These are phyloP conservation scores for Fusarium virguliforme DNA, from an alignment of 2,329 filamentous ascomycete genomes.

Conservation along the genomic window DNA sequence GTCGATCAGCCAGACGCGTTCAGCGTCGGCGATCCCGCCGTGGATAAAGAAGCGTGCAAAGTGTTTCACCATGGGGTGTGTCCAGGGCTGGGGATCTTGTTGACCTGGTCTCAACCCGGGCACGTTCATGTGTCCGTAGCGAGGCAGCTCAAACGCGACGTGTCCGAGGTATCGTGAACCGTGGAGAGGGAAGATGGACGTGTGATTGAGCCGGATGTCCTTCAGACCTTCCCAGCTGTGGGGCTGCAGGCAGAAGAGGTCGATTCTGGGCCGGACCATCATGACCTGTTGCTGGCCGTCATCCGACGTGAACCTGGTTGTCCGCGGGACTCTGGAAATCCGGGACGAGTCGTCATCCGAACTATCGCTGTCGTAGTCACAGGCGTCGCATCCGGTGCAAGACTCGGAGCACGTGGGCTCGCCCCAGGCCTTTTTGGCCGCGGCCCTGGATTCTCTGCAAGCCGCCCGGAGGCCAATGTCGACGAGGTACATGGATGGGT, in stretches of 20 bases:
- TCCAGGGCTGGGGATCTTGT: not conserved
- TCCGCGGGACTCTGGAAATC: not conserved
- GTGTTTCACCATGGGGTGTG: not conserved
- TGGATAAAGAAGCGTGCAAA: too few species aligned
- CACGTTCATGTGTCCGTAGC: not conserved
- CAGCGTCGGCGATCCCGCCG: not conserved
- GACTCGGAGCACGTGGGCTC: not conserved
- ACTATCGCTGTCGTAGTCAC: not conserved
- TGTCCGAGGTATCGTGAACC: not conserved
- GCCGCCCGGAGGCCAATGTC: slow-evolving; percentile 1
- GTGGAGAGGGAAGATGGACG: not conserved
- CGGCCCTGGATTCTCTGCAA: not conserved
- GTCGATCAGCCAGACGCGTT: slow-evolving; percentile 3
- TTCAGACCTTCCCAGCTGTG: not conserved
- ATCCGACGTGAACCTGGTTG: not conserved
- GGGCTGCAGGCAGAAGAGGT: slow-evolving; percentile 3
- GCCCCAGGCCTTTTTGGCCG: not conserved
- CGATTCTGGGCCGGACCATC: not conserved
- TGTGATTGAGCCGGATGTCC: not conserved
- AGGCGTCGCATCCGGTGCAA: not conserved
- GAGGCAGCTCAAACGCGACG: slow-evolving; percentile 10
- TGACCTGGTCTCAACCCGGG: not conserved
- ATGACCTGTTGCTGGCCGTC: slow-evolving; percentile 6
- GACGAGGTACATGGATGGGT: slow-evolving; percentile 7
- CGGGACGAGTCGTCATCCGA: not conserved